These are phyloP conservation scores for Striga asiatica DNA, from an alignment of 257 asterid genomes.

Conservation along the genomic window DNA sequence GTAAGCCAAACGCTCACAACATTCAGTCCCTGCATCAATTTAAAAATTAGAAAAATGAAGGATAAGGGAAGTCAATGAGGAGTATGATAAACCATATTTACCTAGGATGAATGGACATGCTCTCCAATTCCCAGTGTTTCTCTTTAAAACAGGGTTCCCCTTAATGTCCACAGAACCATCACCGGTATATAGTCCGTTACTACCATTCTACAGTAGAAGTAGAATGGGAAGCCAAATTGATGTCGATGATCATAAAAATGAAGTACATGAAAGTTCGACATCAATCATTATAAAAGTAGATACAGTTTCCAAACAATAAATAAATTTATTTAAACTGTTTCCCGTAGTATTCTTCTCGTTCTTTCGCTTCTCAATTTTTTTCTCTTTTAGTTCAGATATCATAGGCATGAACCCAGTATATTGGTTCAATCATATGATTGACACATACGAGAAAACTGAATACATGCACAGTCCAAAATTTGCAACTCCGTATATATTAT, in stretches of 20 bases:
- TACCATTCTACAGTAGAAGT: slow-evolving; percentile 32
- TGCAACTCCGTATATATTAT: neutral
- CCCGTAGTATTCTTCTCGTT: neutral
- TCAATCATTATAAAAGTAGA: neutral
- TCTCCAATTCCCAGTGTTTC: slow-evolving; percentile 92
- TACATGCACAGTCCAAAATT: too few species aligned
- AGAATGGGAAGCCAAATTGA: neutral
- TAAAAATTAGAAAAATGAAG: neutral
- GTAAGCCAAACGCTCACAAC: slow-evolving; percentile 96
- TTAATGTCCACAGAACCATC: slow-evolving; percentile 94
- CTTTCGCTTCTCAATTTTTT: neutral
- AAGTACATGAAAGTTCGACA: neutral
- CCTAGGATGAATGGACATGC: slow-evolving; percentile 96
- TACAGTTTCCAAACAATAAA: slow-evolving; percentile 1
- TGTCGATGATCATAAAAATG: neutral
- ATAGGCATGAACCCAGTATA: neutral
- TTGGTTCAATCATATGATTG: neutral
- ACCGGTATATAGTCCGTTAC: slow-evolving; percentile 44
- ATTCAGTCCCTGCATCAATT: slow-evolving; percentile 67
- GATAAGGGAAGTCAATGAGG: slow-evolving; percentile 10
- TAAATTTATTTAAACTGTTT: neutral
- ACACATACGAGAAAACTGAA: too few species aligned
- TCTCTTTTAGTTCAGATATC: neutral
- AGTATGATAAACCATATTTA: slow-evolving; percentile 8
- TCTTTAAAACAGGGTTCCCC: slow-evolving; percentile 82